Percentiles rank a stretch among this genome's conserved stretches.
These are phyloP conservation scores for Arabidopsis suecica DNA, from an alignment of 345 rosid genomes.

Conservation along the genomic window DNA sequence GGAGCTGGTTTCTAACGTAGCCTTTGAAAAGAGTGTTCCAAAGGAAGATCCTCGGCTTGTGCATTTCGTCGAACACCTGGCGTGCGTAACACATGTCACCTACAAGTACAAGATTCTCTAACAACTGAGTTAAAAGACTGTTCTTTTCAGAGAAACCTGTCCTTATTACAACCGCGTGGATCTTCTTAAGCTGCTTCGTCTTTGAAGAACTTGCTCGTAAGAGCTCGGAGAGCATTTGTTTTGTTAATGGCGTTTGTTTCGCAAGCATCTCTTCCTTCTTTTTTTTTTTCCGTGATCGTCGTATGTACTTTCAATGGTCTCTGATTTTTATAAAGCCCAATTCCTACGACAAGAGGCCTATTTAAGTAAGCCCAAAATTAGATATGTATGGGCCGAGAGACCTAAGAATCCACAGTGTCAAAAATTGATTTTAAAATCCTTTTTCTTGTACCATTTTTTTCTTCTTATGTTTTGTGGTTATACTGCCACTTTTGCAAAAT, in stretches of 20 bases:
- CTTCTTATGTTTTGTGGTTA: too few species aligned
- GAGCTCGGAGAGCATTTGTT: constrained; percentile 47
- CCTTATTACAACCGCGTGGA: constrained; percentile 50
- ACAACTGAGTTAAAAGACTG: constrained; percentile 52
- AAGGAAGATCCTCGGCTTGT: constrained; percentile 54
- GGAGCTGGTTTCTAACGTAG: constrained; percentile 49
- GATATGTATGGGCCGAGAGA: background rate
- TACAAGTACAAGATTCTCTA: constrained; percentile 23
- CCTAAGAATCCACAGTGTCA: too few species aligned
- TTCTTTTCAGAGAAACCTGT: constrained; percentile 54
- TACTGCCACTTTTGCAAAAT: too few species aligned
- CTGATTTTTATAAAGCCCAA: constrained; percentile 9
- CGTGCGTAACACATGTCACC: constrained; percentile 55
- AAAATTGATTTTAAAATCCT: too few species aligned
- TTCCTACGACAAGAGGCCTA: background rate
- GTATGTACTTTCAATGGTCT: background rate
- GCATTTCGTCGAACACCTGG: constrained; percentile 62
- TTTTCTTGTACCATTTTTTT: too few species aligned
- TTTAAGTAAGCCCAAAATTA: background rate
- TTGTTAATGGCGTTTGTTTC: constrained; percentile 41
- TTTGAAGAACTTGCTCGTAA: constrained; percentile 44
- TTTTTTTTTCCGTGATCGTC: background rate
- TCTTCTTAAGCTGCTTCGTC: constrained; percentile 47
- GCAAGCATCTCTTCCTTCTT: constrained; percentile 32
- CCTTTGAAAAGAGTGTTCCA: constrained; percentile 64